These are phyloP conservation scores for Aureobasidium leucospermi DNA, from an alignment of 2,329 filamentous ascomycete genomes.

Conservation along the genomic window DNA sequence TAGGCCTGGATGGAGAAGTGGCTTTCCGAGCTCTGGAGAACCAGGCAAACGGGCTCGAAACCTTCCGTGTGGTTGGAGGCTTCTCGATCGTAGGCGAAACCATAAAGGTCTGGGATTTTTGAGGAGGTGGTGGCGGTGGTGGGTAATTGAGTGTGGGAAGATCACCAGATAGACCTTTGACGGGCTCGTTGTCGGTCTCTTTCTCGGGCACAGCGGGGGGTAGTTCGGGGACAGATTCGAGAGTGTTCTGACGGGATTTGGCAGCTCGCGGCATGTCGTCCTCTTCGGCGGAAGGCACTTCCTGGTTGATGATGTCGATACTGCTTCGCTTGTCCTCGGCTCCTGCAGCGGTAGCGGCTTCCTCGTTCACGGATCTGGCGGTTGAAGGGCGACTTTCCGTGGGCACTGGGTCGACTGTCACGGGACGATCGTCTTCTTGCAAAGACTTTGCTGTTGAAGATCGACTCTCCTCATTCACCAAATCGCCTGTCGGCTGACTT, in stretches of 20 bases:
- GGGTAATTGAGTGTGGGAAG: constrained; percentile 55
- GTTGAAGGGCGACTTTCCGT: constrained; percentile 13
- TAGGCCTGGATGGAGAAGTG: constrained; percentile 44
- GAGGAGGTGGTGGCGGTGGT: constrained; percentile 28
- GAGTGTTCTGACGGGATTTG: not conserved
- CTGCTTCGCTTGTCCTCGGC: constrained; percentile 21
- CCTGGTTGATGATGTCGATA: not conserved
- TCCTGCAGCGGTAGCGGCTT: not conserved
- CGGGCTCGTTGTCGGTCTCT: constrained; percentile 17
- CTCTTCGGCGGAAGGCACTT: not conserved
- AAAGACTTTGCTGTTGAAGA: not conserved
- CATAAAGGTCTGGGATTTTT: not conserved
- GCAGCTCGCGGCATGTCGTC: not conserved
- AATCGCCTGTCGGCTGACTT: constrained; percentile 31
- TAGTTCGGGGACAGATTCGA: constrained; percentile 15
- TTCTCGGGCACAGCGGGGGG: constrained; percentile 19
- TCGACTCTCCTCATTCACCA: constrained; percentile 40
- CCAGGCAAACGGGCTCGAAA: constrained; percentile 84
- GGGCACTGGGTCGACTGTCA: constrained; percentile 17
- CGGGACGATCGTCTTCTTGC: not conserved
- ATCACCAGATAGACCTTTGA: constrained; percentile 65
- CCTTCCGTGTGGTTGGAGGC: constrained; percentile 53
- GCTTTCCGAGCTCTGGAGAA: constrained; percentile 56
- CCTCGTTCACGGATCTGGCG: constrained; percentile 18
- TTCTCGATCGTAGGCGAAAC: not conserved